A percentile compares a stretch with the other conserved stretches of the same genome.
These are phyloP conservation scores for Fusarium sp. DNA, from an alignment of 2,329 filamentous ascomycete species.

Conservation along the genomic window DNA sequence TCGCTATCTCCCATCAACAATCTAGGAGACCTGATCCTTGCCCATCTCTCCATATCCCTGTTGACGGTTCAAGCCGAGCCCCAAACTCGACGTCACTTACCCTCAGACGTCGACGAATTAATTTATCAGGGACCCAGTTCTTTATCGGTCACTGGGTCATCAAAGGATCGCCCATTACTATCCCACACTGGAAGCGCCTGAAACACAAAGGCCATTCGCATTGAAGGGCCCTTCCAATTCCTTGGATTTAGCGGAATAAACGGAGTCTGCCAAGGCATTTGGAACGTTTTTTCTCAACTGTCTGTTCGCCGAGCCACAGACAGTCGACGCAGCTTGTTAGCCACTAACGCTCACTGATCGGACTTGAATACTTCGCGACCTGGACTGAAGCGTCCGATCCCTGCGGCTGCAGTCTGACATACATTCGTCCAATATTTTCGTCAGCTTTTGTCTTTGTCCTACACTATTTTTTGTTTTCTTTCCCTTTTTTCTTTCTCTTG, in stretches of 20 bases:
- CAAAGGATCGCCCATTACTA: constrained; percentile 24
- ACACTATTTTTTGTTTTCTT: constrained; percentile 6
- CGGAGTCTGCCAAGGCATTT: constrained; percentile 26
- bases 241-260: constrained; percentile 16
- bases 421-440: constrained; percentile 33
- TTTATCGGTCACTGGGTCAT: constrained; percentile 30
- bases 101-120: constrained; percentile 6
- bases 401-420: constrained; percentile 29
- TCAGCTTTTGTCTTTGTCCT: constrained; percentile 41
- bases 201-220: constrained; percentile 29
- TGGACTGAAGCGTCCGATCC: constrained; percentile 21
- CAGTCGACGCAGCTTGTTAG: constrained; percentile 31
- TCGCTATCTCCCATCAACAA: constrained; percentile 9
- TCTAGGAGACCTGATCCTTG: constrained; percentile 2
- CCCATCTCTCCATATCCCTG: constrained; percentile 9
- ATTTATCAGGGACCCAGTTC: constrained; percentile 4
- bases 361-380: background rate
- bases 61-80: constrained; percentile 32
- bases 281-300: background rate
- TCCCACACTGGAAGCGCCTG: constrained; percentile 23
- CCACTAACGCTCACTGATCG: constrained; percentile 9
- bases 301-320: constrained; percentile 31
- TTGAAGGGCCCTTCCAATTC: constrained; percentile 9
- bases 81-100: constrained; percentile 36
- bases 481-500: background rate